Evolutionary conservation across 768 basidiomycete species (phyloP).

Genomic region (Leccinum subgranulosum): DNA sequence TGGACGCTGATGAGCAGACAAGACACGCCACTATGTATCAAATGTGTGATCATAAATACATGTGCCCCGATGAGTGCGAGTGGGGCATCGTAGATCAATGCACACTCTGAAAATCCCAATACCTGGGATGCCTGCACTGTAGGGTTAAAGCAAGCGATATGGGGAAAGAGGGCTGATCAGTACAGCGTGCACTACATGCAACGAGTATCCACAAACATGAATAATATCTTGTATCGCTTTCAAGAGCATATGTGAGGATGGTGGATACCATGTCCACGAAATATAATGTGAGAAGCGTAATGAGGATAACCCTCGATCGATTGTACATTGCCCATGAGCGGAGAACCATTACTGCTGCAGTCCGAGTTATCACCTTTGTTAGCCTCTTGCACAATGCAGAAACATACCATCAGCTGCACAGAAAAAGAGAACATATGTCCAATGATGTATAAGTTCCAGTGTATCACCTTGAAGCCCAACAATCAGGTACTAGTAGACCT

Average conservation of each 20-base stretch:
- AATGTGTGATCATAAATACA: not conserved
- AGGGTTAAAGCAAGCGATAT: not conserved
- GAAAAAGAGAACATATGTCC: not conserved
- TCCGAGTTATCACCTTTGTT: not conserved
- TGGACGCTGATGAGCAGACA: not conserved
- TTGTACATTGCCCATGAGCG: not conserved
- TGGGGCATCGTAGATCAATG: not conserved
- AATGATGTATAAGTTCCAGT: not conserved
- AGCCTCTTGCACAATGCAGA: not conserved
- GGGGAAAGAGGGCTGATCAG: not conserved
- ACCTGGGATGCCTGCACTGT: not conserved
- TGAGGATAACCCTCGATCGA: not conserved
- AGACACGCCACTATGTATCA: not conserved
- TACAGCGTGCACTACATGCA: not conserved
- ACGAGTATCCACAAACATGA: not conserved
- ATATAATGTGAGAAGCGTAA: not conserved
- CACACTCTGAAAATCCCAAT: not conserved
- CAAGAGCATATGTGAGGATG: no score
- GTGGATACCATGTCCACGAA: not conserved
- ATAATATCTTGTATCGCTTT: no score
- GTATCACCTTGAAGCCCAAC: not conserved
- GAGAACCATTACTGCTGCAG: not conserved
- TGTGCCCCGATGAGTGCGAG: no score
- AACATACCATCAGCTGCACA: not conserved
- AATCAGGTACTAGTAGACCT: not conserved